Evolutionary conservation across 1,139 yeast genomes (phyloP).

Genomic region (Fermentozyma sake): DNA sequence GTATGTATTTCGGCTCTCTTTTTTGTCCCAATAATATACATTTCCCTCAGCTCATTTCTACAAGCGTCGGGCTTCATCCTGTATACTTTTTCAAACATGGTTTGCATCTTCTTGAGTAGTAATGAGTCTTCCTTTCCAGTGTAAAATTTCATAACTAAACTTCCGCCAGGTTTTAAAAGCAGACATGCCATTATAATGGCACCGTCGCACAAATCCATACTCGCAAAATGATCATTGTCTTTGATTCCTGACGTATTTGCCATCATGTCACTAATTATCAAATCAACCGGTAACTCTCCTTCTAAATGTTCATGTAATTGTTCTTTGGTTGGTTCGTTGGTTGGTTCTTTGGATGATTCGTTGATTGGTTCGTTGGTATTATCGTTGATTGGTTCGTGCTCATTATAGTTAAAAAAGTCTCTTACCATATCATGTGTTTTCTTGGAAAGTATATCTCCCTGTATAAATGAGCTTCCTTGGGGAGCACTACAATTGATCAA

Average conservation of each 20-base stretch:
- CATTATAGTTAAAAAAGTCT: constrained; percentile 14
- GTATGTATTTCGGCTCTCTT: constrained; percentile 8
- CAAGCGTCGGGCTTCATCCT: constrained; percentile 36
- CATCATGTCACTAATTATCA: constrained; percentile 47
- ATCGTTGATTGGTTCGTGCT: no score
- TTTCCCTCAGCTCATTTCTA: constrained; percentile 36
- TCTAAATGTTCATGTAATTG: constrained; percentile 2
- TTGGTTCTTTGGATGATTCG: no score
- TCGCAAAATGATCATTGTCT: constrained; percentile 40
- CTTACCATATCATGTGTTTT: constrained; percentile 29
- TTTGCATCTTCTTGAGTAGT: constrained; percentile 22
- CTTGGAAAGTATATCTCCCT: constrained; percentile 37
- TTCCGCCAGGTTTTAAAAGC: constrained; percentile 30
- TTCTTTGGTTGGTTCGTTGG: constrained; percentile 2
- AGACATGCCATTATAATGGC: constrained; percentile 27
- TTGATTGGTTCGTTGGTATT: constrained; percentile 1
- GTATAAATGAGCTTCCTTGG: constrained; percentile 34
- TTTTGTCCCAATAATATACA: constrained; percentile 30
- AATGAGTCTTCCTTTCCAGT: constrained; percentile 35
- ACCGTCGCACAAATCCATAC: constrained; percentile 43
- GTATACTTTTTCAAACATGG: constrained; percentile 29
- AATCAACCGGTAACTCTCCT: constrained; percentile 20
- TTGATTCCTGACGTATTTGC: constrained; percentile 43
- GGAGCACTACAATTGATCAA: constrained; percentile 37
- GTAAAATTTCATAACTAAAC: constrained; percentile 38